A percentile compares a stretch with the other conserved stretches of the same genome.
Conservation (phyloP, 768 basidiomycete genomes). For the Baorangia bicolor region DNA sequence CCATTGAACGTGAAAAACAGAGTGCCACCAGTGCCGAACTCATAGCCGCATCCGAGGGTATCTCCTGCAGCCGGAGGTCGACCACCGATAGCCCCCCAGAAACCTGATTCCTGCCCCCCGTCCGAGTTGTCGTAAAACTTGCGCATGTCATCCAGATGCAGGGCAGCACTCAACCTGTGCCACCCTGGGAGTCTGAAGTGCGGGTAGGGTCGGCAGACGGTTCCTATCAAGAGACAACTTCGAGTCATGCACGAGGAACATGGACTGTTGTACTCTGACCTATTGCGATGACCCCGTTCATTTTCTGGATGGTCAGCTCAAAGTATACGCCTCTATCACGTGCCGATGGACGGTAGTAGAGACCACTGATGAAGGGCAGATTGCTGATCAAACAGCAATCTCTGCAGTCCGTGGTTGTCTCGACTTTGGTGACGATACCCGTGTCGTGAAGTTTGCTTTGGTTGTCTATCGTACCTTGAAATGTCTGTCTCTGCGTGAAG, state of each 20-base stretch:
- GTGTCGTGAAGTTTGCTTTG: too few relatives aligned
- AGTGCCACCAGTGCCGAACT: too few relatives aligned
- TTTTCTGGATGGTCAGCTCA: conserved; percentile 54
- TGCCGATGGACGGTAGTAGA: conserved; percentile 50
- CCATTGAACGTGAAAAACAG: conserved; percentile 70
- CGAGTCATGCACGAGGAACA: neutral
- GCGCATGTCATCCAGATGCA: conserved; percentile 67
- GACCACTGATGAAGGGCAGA: conserved; percentile 30
- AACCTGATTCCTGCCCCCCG: conserved; percentile 58
- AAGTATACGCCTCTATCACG: conserved; percentile 58
- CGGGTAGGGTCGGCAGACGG: conserved; percentile 66
- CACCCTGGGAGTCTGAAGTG: conserved; percentile 64
- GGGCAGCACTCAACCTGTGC: conserved; percentile 61
- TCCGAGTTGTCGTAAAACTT: conserved; percentile 70
- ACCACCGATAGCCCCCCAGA: conserved; percentile 29
- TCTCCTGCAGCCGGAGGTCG: conserved; percentile 44
- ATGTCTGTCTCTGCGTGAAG: too few relatives aligned
- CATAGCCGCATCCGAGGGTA: conserved; percentile 63
- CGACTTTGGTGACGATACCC: too few relatives aligned
- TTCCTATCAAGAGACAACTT: conserved; percentile 50
- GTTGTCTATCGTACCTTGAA: too few relatives aligned
- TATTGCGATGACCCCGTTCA: conserved; percentile 59
- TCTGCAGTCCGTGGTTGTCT: too few relatives aligned
- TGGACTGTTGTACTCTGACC: conserved; percentile 38
- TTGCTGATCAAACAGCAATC: too few relatives aligned